Percentiles rank a stretch among this genome's conserved stretches.
Evolutionary conservation across 1,284 basidiomycete genomes (phyloP).

Genomic region (Golubevia pallescens): DNA sequence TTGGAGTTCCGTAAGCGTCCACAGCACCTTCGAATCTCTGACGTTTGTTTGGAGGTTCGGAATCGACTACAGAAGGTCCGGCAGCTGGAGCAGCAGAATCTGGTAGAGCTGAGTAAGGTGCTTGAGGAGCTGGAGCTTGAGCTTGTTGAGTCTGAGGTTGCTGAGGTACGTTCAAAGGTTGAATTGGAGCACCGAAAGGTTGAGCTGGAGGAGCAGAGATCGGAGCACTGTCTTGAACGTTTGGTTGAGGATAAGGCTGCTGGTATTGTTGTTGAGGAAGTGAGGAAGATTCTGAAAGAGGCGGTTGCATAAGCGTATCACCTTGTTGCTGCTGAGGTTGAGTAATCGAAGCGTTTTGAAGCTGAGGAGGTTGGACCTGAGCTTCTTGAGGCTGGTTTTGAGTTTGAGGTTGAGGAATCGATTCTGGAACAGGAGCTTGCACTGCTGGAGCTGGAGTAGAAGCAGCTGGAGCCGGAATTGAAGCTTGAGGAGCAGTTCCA

Average conservation of each 20-base stretch:
- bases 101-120: background rate
- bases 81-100: background rate
- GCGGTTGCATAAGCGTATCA: too few species aligned
- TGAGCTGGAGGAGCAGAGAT: background rate
- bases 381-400: too few species aligned
- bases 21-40: too few species aligned
- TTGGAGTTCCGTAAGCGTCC: slow-evolving; percentile 12
- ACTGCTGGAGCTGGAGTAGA: too few species aligned
- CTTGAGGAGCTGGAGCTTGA: slow-evolving; percentile 5
- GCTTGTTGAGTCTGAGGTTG: slow-evolving; percentile 9
- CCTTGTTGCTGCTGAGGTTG: too few species aligned
- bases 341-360: too few species aligned
- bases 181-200: background rate
- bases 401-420: too few species aligned
- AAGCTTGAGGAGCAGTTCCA: too few species aligned
- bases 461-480: too few species aligned
- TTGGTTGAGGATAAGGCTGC: background rate
- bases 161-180: slow-evolving; percentile 12
- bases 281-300: slow-evolving; percentile 2
- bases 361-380: too few species aligned
- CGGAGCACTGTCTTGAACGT: background rate
- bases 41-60: background rate
- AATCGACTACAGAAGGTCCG: background rate
- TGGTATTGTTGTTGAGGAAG: background rate
- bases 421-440: too few species aligned